Evolutionary conservation across 2,329 filamentous ascomycete species (phyloP).

Genomic region (Tolypocladium album): DNA sequence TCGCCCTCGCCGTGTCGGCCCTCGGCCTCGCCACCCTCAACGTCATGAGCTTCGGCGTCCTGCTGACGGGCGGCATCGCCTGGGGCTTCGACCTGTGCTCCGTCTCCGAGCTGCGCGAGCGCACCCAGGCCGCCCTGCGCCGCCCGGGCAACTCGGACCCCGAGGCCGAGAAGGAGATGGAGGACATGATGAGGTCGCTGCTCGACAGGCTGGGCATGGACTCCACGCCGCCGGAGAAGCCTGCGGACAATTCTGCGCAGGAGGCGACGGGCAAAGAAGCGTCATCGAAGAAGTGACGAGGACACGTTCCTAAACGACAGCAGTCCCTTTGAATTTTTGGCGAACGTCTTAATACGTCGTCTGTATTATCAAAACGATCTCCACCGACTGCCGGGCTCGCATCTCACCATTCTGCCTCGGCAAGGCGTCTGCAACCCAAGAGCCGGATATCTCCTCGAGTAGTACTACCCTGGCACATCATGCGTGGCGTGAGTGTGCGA

Average conservation of each 20-base stretch:
- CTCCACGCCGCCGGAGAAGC: background rate
- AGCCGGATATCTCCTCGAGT: background rate
- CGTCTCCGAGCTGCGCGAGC: slow-evolving; percentile 50
- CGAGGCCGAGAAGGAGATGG: slow-evolving; percentile 48
- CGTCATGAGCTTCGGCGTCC: slow-evolving; percentile 63
- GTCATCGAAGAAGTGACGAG: background rate
- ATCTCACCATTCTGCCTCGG: background rate
- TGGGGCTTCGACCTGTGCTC: slow-evolving; percentile 70
- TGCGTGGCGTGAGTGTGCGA: too few species aligned
- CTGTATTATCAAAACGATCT: background rate
- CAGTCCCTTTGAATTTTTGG: background rate
- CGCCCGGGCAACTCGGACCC: slow-evolving; percentile 22
- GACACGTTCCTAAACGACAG: background rate
- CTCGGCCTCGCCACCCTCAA: slow-evolving; percentile 82
- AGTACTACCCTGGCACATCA: background rate
- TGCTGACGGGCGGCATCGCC: slow-evolving; percentile 60
- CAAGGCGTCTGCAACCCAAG: background rate
- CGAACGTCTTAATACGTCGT: background rate
- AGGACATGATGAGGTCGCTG: slow-evolving; percentile 49
- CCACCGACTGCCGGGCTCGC: background rate
- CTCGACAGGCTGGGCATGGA: slow-evolving; percentile 39
- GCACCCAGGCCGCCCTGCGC: slow-evolving; percentile 31
- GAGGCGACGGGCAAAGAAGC: background rate
- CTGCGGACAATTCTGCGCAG: background rate
- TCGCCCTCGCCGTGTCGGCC: slow-evolving; percentile 68